Conservation (phyloP, 78 protist species). For the Bigelowiella natans region DNA sequence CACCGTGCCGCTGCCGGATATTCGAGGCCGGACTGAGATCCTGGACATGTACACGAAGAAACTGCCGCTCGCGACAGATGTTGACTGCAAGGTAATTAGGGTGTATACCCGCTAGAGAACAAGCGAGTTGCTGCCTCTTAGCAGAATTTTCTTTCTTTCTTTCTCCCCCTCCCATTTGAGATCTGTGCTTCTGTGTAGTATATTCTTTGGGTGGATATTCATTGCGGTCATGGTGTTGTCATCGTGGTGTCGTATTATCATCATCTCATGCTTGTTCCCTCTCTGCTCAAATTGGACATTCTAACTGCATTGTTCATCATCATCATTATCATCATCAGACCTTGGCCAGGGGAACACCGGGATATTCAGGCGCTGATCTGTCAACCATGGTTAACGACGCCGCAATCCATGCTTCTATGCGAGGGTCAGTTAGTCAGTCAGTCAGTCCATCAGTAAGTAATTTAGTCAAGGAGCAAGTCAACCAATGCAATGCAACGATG, state of each 20-base stretch:
- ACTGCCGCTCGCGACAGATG: not conserved
- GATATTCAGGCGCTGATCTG: slow-evolving; percentile 78
- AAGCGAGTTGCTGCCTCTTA: too few relatives aligned
- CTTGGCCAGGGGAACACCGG: slow-evolving; percentile 64
- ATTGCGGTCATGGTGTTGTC: not conserved
- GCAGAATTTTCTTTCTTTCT: too few relatives aligned
- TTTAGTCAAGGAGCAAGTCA: too few relatives aligned
- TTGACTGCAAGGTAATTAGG: slow-evolving; percentile 38
- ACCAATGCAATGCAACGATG: too few relatives aligned
- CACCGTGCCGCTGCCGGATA: slow-evolving; percentile 60
- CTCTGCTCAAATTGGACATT: not conserved
- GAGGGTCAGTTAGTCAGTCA: too few relatives aligned
- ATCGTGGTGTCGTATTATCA: not conserved
- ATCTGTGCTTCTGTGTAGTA: not conserved
- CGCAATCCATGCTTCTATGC: slow-evolving; percentile 58
- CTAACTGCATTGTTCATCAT: not conserved
- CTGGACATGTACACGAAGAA: slow-evolving; percentile 13
- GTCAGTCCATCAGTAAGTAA: too few relatives aligned
- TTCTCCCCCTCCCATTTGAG: too few relatives aligned
- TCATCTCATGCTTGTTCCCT: not conserved
- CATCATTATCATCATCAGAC: not conserved
- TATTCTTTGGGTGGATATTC: not conserved
- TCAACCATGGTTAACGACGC: slow-evolving; percentile 75
- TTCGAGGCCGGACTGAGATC: slow-evolving; percentile 50
- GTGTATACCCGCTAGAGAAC: too few relatives aligned